Evolutionary conservation across 192 early-diverging fungal genomes (phyloP), one percentile per base, ranked within the genome.

Genomic region (Spizellomyces sp.): DNA sequence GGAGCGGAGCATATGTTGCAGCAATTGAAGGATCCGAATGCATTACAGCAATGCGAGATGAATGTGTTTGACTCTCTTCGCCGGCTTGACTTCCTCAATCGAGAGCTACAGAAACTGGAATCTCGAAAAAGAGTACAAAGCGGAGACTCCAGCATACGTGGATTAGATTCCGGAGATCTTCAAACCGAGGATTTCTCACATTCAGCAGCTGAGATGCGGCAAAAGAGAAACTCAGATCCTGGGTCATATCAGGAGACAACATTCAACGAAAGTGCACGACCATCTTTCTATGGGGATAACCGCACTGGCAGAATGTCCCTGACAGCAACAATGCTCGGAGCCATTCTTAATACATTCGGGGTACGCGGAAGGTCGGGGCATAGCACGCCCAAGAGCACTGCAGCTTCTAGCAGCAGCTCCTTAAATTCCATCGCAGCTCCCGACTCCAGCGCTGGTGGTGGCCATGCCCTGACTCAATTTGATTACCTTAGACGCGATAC

Each of bases 31-130:
- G 93, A 95, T 81, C 78, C 75, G 27, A 90, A 84, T 64, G 87
- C 87, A 54, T 79, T 81, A 44, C 85, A 90, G 67, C 88, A 94
- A 72, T 95, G 93, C 69, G 90, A 96, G 73, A 22, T 71, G 44
- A 73, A 79, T 17, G 50, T 86, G 22, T 17, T 56, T 6, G 84
- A 86, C 6, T 76, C 75, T 19, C 67, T 79, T 43, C 68, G 74
- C 19, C 81, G 84, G 6, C 57, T 81, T 17, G 69, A 78, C 15
- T 82, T 70, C 45, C 67, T 86, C 22, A 67, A 62, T 43, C 61
- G 45, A 0, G 76, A 83, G 58, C 71, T 83, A 47, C 50, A 54
- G 3, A 79, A 77, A 48, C 66, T 86, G 45, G 68, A 75, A 17
- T 42, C 58, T 14, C 14, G 61, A 46, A 77, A 75, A 45, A 52